These are phyloP conservation scores for Gracilaria domingensis DNA, from an alignment of 23 red algal species.

Conservation along the genomic window DNA sequence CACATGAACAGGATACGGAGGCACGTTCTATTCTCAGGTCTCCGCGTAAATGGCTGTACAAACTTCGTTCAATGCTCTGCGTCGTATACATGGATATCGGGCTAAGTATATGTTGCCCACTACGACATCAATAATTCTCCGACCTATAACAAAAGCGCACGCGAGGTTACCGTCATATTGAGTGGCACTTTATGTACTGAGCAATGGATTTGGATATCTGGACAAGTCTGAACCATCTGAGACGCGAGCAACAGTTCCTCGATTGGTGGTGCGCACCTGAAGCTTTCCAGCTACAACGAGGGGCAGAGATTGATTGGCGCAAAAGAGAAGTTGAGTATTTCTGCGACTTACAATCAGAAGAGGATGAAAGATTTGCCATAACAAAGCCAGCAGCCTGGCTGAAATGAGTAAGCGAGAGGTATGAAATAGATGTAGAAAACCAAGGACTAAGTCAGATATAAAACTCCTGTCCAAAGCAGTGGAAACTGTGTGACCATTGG, in stretches of 20 bases:
- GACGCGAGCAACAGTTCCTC: conserved; percentile 19
- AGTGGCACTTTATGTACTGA: neutral
- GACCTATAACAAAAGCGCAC: conserved; percentile 5
- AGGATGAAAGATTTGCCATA: conserved; percentile 12
- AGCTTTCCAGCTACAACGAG: neutral
- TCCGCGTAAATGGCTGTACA: conserved; percentile 5
- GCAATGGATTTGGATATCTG: neutral
- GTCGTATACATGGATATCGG: neutral
- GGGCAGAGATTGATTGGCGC: too few species aligned
- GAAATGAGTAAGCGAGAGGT: neutral
- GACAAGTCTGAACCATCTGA: neutral
- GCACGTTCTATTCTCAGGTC: neutral
- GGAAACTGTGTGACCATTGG: neutral
- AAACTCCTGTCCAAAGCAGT: neutral
- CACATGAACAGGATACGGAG: neutral
- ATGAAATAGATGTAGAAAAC: neutral
- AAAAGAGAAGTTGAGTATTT: conserved; percentile 1
- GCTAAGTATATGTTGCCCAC: conserved; percentile 14
- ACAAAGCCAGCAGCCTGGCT: neutral
- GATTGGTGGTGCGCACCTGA: neutral
- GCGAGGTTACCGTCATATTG: neutral
- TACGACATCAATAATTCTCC: conserved; percentile 1
- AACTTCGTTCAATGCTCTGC: neutral
- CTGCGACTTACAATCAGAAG: neutral
- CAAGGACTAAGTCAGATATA: neutral